Evolutionary conservation across 1,284 basidiomycete species (phyloP).

Genomic region (Malassezia furfur): DNA sequence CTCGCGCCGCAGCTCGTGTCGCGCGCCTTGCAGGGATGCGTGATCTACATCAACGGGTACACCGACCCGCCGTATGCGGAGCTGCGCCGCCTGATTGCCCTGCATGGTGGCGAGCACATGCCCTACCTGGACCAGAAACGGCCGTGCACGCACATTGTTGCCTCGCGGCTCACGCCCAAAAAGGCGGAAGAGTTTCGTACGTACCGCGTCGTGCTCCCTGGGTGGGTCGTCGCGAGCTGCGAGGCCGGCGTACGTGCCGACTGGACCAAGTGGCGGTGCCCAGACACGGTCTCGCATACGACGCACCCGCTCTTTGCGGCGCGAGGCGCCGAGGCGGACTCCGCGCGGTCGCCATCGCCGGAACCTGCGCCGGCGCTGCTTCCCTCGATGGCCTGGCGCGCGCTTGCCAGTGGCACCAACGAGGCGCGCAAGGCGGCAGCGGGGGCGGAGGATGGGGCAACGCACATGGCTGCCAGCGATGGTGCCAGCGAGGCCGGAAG

Average conservation of each 20-base stretch:
- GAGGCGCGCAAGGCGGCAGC: not conserved
- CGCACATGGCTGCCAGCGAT: no score
- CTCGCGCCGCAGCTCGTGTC: not conserved
- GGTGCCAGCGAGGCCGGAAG: no score
- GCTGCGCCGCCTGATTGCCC: constrained; percentile 66
- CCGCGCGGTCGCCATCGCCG: no score
- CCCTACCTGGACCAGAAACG: constrained; percentile 71
- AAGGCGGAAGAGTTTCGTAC: constrained; percentile 78
- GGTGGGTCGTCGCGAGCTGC: constrained; percentile 74
- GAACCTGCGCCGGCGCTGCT: constrained; percentile 6
- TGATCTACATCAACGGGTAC: constrained; percentile 68
- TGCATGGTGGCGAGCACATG: constrained; percentile 72
- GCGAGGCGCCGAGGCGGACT: not conserved
- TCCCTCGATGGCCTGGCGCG: constrained; percentile 4
- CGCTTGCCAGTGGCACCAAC: not conserved
- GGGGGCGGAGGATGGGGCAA: no score
- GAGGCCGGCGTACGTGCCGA: constrained; percentile 61
- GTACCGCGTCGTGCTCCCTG: constrained; percentile 76
- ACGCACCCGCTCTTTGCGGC: not conserved
- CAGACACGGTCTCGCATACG: constrained; percentile 20
- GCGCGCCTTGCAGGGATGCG: constrained; percentile 21
- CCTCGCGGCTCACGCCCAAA: constrained; percentile 74
- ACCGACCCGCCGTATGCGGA: constrained; percentile 79
- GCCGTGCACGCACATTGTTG: constrained; percentile 67
- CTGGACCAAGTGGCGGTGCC: constrained; percentile 54